Evolutionary conservation across 169 alveolate species (phyloP).

Genomic region (Plasmodium fragile): DNA sequence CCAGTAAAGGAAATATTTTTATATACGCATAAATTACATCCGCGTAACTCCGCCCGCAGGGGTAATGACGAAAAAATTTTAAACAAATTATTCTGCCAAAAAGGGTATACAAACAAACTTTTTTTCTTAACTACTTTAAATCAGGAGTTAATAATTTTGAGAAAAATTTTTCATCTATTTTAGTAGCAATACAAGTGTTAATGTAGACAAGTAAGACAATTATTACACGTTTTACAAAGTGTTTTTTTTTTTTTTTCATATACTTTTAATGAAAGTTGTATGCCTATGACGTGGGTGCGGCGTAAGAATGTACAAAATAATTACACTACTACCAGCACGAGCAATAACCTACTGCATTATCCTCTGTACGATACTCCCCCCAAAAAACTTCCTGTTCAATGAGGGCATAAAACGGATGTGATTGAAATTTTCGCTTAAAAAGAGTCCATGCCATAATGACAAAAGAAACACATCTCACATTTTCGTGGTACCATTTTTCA

Average conservation of each 20-base stretch:
- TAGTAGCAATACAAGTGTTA: neutral
- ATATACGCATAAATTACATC: neutral
- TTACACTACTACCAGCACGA: neutral
- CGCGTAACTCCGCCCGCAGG: neutral
- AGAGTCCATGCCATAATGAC: neutral
- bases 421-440: neutral
- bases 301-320: neutral
- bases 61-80: neutral
- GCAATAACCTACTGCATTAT: neutral
- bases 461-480: neutral
- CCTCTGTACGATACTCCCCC: neutral
- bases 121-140: neutral
- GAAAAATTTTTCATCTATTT: neutral
- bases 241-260: neutral
- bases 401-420: neutral
- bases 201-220: neutral
- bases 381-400: neutral
- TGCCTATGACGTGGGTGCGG: neutral
- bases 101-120: neutral
- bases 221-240: neutral
- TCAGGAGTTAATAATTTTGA: neutral
- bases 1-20: neutral
- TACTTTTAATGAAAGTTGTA: neutral
- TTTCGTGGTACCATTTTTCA: neutral
- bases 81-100: neutral